Base-by-base conservation (phyloP, 2,329 filamentous ascomycete genomes). In the Epichloe coenophiala region DNA sequence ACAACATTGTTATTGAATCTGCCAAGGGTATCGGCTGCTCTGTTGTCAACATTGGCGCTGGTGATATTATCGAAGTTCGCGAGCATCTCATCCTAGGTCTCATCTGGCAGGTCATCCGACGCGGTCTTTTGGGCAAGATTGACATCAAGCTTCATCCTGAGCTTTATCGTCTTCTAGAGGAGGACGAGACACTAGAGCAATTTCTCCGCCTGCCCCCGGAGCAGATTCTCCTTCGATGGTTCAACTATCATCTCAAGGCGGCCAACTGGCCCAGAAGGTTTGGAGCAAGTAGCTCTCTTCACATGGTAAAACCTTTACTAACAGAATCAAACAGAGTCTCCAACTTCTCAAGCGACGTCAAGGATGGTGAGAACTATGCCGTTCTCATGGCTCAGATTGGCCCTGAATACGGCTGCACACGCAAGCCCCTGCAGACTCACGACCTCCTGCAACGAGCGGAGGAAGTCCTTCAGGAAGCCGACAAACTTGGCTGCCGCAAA, bases 1-100 rank as follows among this genome's bases (percentile, higher is more conserved):
- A 97, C 81, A 98, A 98, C 69, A 96, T 98, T 59, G 93, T 97
- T 59, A 98, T 98, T 62, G 93, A 98, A 70, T 98, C 93, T 15
- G 88, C 91, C 56, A 98, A 97, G 75, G 93, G 91, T 69, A 98
- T 98, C 60, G 93, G 93, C 52, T 97, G 93, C 68, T 97, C 93
- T 0, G 93, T 98, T 50, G 93, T 98, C 63, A 98, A 98, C 70
- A 97, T 98, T 75, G 93, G 93, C 59, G 88, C 86, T 61, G 88
- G 88, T 45, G 93, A 98, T 68, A 97, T 98, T 59, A 95, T 96
- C 53, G 93, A 97, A 70, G 93, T 95, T 57, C 82, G 91, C 60
- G 93, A 98, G 69, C 93, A 98, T 75, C 74, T 98, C 58, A 96
- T 98, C 61, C 73, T 98, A 40, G 93, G 93, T 57, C 74, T 98